Base-by-base conservation (phyloP, 164 flowering plant species). In the Euptelea pleiosperma region DNA sequence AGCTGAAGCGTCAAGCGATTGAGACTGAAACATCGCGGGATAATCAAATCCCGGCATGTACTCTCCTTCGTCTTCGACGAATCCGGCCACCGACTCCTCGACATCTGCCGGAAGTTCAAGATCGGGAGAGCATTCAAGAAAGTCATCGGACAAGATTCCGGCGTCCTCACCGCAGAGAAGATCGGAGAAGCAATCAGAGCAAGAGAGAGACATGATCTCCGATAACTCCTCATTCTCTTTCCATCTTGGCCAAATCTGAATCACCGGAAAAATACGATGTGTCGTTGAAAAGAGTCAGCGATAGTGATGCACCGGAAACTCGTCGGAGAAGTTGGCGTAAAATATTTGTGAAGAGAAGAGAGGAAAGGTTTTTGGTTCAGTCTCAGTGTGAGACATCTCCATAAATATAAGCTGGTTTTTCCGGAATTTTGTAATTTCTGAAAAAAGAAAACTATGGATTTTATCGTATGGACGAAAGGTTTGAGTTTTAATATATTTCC, bases 81-180 rank as follows among this genome's bases (percentile, higher is more conserved):
- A 70, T 7, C 62, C 74, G 24, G 83, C 79, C 12, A 85, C 76
- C 6, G 86, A 77, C n/a, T 83, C 87, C 42, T 86, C 93, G 28
- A 44, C 39, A 25, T 68, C 73, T 2, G 44, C 73, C 31, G 67
- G 55, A 22, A 70, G 70, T 2, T 79, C 87, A 21, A 71, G 16
- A 43, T 71, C 79, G 30, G 79, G 74, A 15, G 79, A 81, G 63
- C 59, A 65, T 2, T 58, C 85, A 69, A 71, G 73, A 41, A 74
- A 71, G 26, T 73, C 76, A 12, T 58, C 82, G 64, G 12, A 62
- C 15, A 85, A 56, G 42, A 64, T 49, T 5, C 78, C 70, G 51
- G 86, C 82, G 55, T 80, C 83, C 66, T 87, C 95, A 51, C 70
- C 48, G 76, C 96, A 87, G 57, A 87, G 81, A 0, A 87, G 74